Evolutionary conservation across 1,284 basidiomycete species (phyloP), one percentile per base, ranked within the genome.

Genomic region (Singerocomus inundabilis): DNA sequence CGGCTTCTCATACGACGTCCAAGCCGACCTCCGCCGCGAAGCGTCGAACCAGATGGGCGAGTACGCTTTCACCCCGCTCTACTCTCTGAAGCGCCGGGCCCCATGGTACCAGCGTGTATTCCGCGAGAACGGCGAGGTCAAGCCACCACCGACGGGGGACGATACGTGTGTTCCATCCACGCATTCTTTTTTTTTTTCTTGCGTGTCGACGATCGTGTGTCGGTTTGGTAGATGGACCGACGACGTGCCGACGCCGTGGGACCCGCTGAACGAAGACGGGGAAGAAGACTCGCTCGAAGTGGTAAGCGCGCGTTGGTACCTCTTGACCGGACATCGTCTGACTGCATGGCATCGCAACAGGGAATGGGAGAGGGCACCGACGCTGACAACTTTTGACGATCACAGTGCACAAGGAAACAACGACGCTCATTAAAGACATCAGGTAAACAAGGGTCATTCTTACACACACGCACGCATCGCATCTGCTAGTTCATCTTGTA

Each of bases 241-340:
- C 6, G 59, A 63, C 6, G 54, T 18, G 3, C 0, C 2, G 0
- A 6, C 46, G 3, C 61, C 63, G 2, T 63, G 61, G 61, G 46
- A 55, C 1, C 61, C 61, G 0, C 59, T 67, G 38, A 29, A 60
- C 37, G 59, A 68, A 4, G 63, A 67, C 7, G 62, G 65, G 13
- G 45, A 49, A 5, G 52, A 52, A 26, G 65, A 67, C 28, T 12
- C 30, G 6, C 15, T 63, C 2, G 29, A 50, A 0, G 5, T 59
- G 39, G 61, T 55, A 18, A 40, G 56, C 13, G 6, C 9, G 8
- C n/a, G 12, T 13, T 26, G 18, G 5, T 12, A 5, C 13, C 16
- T 2, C 35, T 4, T 1, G n/a, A 7, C 8, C 6, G 35, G n/a
- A n/a, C n/a, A 0, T 6, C 8, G 4, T 47, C 49, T 56, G 29